Percentiles rank a stretch among this genome's conserved stretches.
phyloP scores from a whole-genome alignment of 2,329 filamentous ascomycete genomes.

The Ceratocystis huliohia region DNA sequence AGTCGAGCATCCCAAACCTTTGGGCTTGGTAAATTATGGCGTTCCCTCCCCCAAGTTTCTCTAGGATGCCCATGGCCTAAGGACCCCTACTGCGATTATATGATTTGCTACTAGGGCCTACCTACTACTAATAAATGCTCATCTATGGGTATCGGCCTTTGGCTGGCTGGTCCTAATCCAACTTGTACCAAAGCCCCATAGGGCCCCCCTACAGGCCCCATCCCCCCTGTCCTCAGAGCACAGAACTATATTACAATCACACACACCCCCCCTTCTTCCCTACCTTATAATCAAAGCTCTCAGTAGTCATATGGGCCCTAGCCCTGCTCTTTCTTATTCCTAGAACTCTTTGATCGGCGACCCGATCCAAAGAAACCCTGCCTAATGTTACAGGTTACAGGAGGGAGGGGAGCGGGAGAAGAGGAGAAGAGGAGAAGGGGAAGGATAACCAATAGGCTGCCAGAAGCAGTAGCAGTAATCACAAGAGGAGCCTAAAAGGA shows the following conservation, averaged over 20 bases:
- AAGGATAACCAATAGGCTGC: background rate
- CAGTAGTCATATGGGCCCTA: background rate
- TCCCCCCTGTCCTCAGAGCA: background rate
- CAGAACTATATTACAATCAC: background rate
- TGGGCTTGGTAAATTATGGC: background rate
- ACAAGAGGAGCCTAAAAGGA: background rate
- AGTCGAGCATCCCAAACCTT: slow-evolving; percentile 1
- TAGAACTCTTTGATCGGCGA: background rate
- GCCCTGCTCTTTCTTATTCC: background rate
- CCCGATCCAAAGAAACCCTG: background rate
- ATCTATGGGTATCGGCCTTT: background rate
- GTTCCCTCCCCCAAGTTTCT: background rate
- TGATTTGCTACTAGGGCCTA: background rate
- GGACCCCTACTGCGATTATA: background rate
- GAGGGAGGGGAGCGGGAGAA: background rate
- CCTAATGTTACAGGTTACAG: background rate
- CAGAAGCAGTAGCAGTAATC: background rate
- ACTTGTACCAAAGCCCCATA: background rate
- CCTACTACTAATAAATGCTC: too few species aligned
- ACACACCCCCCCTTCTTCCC: background rate
- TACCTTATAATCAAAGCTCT: too few species aligned
- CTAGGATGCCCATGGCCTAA: background rate
- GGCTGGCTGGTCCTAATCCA: background rate
- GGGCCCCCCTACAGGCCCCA: background rate
- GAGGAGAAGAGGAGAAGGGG: background rate